Evolutionary conservation across 2,329 filamentous ascomycete species (phyloP).

Genomic region (Albophoma yamanashiensis): DNA sequence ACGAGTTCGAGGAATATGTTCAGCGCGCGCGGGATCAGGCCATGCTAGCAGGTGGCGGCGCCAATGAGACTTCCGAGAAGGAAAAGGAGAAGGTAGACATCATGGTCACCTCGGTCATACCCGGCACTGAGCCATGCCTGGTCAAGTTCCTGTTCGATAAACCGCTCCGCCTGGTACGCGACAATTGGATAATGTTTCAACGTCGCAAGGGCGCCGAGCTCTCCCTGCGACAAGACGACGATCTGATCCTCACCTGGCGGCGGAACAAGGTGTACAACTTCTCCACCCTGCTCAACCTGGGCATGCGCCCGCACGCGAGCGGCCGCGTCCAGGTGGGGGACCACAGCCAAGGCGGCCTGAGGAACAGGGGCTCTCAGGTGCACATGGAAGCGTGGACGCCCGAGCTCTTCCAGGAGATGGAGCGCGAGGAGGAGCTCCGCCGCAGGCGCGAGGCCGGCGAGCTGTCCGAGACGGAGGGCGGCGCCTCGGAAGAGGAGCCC

Average conservation of each 20-base stretch:
- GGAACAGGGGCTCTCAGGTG: constrained; percentile 44
- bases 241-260: constrained; percentile 72
- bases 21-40: constrained; percentile 18
- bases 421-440: constrained; percentile 36
- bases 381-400: constrained; percentile 69
- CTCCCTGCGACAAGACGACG: constrained; percentile 30
- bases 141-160: constrained; percentile 58
- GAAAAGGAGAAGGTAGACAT: constrained; percentile 19
- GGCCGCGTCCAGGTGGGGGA: constrained; percentile 30
- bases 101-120: constrained; percentile 52
- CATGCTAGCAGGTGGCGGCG: constrained; percentile 6
- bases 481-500: constrained; percentile 10
- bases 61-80: constrained; percentile 8
- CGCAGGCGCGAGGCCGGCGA: constrained; percentile 31
- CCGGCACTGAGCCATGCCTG: constrained; percentile 42
- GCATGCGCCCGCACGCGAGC: constrained; percentile 36
- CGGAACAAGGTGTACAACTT: constrained; percentile 60
- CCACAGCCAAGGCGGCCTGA: constrained; percentile 30
- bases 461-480: constrained; percentile 20
- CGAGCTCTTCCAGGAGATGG: constrained; percentile 42
- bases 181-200: constrained; percentile 60
- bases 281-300: constrained; percentile 62
- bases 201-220: constrained; percentile 25
- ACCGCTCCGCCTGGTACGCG: constrained; percentile 53
- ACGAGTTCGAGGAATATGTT: constrained; percentile 36